Evolutionary conservation across 352 stramenopile species (phyloP), one percentile per base, ranked within the genome.

Genomic region (Pythium pyrilobum): DNA sequence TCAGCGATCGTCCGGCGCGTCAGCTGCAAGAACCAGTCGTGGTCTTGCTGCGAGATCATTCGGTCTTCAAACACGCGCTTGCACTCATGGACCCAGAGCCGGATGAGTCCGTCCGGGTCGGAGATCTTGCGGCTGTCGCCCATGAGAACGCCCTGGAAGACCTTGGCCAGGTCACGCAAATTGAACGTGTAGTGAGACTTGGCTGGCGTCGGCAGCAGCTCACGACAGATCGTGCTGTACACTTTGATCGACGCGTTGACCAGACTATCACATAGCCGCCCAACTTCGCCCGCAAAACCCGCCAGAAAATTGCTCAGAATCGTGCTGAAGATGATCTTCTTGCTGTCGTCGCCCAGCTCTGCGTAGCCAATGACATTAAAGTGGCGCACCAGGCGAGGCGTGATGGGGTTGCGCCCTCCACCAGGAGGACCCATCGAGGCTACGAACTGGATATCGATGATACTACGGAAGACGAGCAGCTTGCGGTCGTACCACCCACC

Each of bases 151-250:
- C 93, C 93, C 43, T 98, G 88, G 31, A 98, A 96, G 0, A 98
- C 86, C 59, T 97, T 97, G 18, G 89, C 92, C 2, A 98, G 55
- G 64, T 98, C 94, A 6, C 94, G 80, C 41, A 98, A 60, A 65
- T 98, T 98, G 64, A 98, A 98, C 8, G 90, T 96, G 67, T 98
- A 98, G 59, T 98, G 94, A 3, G 87, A 96, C 55, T 97, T 97
- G 16, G 92, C 77, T 0, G 94, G 94, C 3, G 94, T 98, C 8
- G 94, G 94, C n/a, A 97, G 39, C 1, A 98, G 60, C 46, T 97
- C 81, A 3, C 58, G 62, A 33, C 92, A 85, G 43, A 97, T 96
- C 3, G 81, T 96, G 43, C 87, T 92, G 69, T 97, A 98, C 16
- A 97, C 77, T 25, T 83, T 78, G 21, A 97, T 95, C 2, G 88